Percentiles rank a stretch among this genome's conserved stretches.
Conservation (phyloP, 148 eudicot genomes). For the Rhododendron griersonianum region DNA sequence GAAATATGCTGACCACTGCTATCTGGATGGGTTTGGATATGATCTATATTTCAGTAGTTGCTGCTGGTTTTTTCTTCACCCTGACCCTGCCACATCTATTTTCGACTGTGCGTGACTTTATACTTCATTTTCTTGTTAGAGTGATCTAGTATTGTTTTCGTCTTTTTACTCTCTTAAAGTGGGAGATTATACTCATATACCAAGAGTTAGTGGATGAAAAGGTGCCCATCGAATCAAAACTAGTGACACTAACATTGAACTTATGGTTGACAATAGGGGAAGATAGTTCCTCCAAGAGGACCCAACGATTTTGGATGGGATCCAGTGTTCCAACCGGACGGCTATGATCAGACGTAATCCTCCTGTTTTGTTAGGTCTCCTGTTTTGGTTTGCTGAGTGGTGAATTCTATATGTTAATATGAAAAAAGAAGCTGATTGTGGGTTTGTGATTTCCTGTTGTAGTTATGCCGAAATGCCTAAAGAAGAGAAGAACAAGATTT, state of each 20-base stretch:
- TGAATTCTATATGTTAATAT: not conserved
- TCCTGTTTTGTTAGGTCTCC: not conserved
- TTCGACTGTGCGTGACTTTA: not conserved
- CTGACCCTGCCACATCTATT: not conserved
- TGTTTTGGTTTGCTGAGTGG: not conserved
- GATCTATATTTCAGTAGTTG: not conserved
- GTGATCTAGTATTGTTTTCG: not conserved
- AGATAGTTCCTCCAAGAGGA: slow-evolving; percentile 74
- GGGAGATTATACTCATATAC: not conserved
- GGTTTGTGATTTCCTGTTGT: slow-evolving; percentile 11
- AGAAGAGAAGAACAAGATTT: slow-evolving; percentile 93
- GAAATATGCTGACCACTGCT: not conserved
- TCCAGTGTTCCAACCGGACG: slow-evolving; percentile 87
- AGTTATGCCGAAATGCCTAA: slow-evolving; percentile 94
- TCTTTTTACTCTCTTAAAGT: not conserved
- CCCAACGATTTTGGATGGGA: slow-evolving; percentile 98
- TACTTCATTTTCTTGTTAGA: not conserved
- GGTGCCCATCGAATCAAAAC: not conserved
- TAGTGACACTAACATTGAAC: slow-evolving; percentile 2
- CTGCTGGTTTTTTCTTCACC: not conserved
- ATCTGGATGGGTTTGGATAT: not conserved
- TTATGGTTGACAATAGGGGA: slow-evolving; percentile 51
- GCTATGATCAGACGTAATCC: slow-evolving; percentile 74
- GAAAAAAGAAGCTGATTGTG: not conserved
- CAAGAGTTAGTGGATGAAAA: not conserved